These are phyloP conservation scores for Aspergillus novoparasiticus DNA, from an alignment of 2,329 filamentous ascomycete genomes.

Conservation along the genomic window DNA sequence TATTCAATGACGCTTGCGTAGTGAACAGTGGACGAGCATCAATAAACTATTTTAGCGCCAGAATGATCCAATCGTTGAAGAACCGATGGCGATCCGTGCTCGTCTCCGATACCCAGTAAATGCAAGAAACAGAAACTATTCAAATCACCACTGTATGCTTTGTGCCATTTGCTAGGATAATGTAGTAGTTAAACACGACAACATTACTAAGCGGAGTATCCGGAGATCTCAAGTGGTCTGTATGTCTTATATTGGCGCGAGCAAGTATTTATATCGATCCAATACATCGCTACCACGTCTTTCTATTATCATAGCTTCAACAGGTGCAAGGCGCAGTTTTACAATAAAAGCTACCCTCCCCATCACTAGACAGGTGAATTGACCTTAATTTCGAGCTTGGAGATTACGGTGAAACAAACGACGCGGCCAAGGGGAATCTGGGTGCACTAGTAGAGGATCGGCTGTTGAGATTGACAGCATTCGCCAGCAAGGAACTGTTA, in stretches of 20 bases:
- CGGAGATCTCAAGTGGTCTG: neutral
- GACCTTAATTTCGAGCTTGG: neutral
- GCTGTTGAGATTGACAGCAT: neutral
- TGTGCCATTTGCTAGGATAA: neutral
- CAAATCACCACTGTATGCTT: neutral
- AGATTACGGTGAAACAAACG: neutral
- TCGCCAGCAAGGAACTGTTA: neutral
- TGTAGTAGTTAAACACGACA: neutral
- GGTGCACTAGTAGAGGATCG: neutral
- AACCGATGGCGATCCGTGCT: neutral
- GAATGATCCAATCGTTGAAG: neutral
- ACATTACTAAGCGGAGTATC: neutral
- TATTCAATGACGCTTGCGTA: neutral
- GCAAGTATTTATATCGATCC: neutral
- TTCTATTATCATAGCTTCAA: neutral
- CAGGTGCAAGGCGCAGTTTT: neutral
- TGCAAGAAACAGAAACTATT: neutral
- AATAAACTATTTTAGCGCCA: neutral
- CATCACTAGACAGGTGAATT: neutral
- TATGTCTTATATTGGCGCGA: neutral
- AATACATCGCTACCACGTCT: neutral
- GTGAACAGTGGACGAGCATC: neutral
- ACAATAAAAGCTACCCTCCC: neutral
- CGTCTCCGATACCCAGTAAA: neutral
- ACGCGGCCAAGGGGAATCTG: neutral